phyloP scores from a whole-genome alignment of 345 rosid genomes.

The Excoecaria agallocha region DNA sequence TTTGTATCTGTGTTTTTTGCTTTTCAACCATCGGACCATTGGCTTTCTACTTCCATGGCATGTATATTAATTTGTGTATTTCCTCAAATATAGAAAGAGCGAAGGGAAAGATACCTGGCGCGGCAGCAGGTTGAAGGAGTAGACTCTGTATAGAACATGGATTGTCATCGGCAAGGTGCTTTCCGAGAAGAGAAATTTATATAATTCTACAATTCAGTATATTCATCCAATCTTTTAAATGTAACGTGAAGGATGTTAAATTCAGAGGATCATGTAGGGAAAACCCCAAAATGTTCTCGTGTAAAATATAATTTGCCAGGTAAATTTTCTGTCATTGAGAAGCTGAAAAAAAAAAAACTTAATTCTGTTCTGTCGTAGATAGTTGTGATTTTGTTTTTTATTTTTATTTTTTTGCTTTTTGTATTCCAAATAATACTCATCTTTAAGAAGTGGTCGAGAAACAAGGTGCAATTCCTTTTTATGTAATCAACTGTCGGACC shows the following conservation, averaged over 20 bases:
- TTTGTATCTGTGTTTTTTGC: too few species aligned
- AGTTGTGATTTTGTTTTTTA: slow-evolving; percentile 13
- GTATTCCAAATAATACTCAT: background rate
- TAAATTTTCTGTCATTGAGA: slow-evolving; percentile 24
- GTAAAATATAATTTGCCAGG: slow-evolving; percentile 19
- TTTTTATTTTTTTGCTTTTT: too few species aligned
- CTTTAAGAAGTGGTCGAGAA: background rate
- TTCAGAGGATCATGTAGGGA: slow-evolving; percentile 28
- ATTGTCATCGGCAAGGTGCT: slow-evolving; percentile 5
- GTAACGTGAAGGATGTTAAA: slow-evolving; percentile 19
- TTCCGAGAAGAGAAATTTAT: background rate
- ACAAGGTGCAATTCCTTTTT: background rate
- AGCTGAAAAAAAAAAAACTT: background rate
- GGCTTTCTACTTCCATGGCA: background rate
- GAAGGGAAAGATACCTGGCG: slow-evolving; percentile 94
- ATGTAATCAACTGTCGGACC: background rate
- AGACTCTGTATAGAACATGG: slow-evolving; percentile 52
- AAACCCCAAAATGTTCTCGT: slow-evolving; percentile 5
- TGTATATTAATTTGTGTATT: background rate
- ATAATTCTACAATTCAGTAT: slow-evolving; percentile 18
- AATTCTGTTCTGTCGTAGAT: slow-evolving; percentile 15
- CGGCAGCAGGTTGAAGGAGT: slow-evolving; percentile 78
- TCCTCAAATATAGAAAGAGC: slow-evolving; percentile 61
- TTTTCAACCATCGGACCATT: too few species aligned
- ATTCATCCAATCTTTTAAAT: slow-evolving; percentile 21